Percentiles rank a stretch among this genome's conserved stretches.
phyloP scores from a whole-genome alignment of 1,139 yeast genomes.

The Hemisphaericaspora xylofermentans region DNA sequence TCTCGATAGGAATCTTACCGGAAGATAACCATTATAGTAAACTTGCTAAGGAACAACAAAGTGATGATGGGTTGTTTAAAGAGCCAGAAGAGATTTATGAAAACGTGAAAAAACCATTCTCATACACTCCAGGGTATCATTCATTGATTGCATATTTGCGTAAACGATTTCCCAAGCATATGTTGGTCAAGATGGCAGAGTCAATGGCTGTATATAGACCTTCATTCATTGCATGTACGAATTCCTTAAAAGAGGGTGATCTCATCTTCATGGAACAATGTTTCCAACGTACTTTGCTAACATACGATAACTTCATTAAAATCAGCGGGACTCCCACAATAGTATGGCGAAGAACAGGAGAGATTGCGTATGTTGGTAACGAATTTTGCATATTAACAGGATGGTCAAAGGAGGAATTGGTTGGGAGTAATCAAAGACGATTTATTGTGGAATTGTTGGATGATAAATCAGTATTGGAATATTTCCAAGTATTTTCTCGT shows the following conservation, averaged over 20 bases:
- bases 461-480: constrained; percentile 81
- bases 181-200: constrained; percentile 80
- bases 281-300: constrained; percentile 85
- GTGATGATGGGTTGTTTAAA: constrained; percentile 33
- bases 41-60: constrained; percentile 9
- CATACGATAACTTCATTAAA: constrained; percentile 80
- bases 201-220: constrained; percentile 91
- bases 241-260: constrained; percentile 85
- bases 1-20: constrained; percentile 51
- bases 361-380: constrained; percentile 89
- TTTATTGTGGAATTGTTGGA: constrained; percentile 90
- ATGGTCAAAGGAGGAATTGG: constrained; percentile 71
- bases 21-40: constrained; percentile 29
- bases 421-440: constrained; percentile 46
- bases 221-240: constrained; percentile 87
- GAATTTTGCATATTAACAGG: constrained; percentile 91
- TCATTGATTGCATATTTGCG: constrained; percentile 72
- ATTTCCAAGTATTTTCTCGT: constrained; percentile 78
- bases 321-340: constrained; percentile 92
- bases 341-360: constrained; percentile 95
- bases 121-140: constrained; percentile 90
- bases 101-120: constrained; percentile 69
- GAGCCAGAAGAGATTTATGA: constrained; percentile 84
- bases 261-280: constrained; percentile 94
- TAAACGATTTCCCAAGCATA: constrained; percentile 64